phyloP scores from a whole-genome alignment of 2,329 filamentous ascomycete species.

The Huntiella omanensis region DNA sequence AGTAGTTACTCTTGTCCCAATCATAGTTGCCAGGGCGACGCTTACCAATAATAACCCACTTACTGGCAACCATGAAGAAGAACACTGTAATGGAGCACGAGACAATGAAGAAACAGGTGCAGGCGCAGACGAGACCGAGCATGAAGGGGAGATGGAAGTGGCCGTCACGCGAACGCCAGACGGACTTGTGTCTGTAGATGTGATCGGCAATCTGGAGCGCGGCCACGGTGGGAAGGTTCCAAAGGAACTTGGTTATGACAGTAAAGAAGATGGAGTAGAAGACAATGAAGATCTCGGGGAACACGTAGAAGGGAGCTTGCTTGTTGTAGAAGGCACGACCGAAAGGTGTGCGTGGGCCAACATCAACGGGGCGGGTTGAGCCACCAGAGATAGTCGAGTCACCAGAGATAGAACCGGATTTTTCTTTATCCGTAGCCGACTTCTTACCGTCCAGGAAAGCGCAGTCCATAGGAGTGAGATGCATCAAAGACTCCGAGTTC shows the following conservation, averaged over 20 bases:
- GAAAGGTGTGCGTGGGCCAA: constrained; percentile 22
- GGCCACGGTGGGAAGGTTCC: constrained; percentile 29
- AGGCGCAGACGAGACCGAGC: constrained; percentile 22
- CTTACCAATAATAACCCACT: constrained; percentile 33
- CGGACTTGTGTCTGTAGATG: constrained; percentile 15
- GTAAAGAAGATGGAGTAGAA: constrained; percentile 29
- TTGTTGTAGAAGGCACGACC: constrained; percentile 35
- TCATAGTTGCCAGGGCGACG: constrained; percentile 33
- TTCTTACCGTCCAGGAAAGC: neutral
- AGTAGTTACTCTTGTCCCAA: constrained; percentile 37
- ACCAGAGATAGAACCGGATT: neutral
- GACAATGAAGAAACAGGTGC: constrained; percentile 25
- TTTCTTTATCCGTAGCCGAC: neutral
- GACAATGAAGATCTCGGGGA: constrained; percentile 28
- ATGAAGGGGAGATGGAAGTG: constrained; percentile 20
- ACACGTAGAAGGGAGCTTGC: constrained; percentile 30
- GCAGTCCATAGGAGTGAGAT: neutral
- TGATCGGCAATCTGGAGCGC: constrained; percentile 27
- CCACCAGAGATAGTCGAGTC: constrained; percentile 1
- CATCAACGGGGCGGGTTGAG: neutral
- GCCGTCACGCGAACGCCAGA: constrained; percentile 6
- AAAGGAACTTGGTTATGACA: constrained; percentile 22
- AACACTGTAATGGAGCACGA: constrained; percentile 24
- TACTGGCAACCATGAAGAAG: constrained; percentile 24
- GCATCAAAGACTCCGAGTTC: constrained; percentile 3